Evolutionary conservation across 192 early-diverging fungal species (phyloP).

Genomic region (Glomus cerebriforme): DNA sequence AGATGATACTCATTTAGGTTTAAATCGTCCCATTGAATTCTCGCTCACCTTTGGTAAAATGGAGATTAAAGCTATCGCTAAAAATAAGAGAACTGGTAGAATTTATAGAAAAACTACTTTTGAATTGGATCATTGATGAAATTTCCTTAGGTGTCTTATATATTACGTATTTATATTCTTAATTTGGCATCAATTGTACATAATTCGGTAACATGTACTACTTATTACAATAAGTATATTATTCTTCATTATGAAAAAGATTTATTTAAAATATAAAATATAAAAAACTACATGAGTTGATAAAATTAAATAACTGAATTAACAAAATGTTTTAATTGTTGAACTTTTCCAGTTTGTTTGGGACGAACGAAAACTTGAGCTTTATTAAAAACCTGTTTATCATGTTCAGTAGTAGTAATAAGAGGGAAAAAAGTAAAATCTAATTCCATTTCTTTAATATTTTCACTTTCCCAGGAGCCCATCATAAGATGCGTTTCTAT

Average conservation of each 20-base stretch:
- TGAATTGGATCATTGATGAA: background rate
- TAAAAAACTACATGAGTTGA: too few relatives aligned
- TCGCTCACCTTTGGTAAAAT: constrained; percentile 16
- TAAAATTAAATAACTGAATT: too few relatives aligned
- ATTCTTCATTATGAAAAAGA: too few relatives aligned
- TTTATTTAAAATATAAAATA: too few relatives aligned
- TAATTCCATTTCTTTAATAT: background rate
- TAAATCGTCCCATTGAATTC: constrained; percentile 17
- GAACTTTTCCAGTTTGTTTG: background rate
- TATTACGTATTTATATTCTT: too few relatives aligned
- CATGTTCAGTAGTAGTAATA: background rate
- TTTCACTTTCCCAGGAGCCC: background rate
- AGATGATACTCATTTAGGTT: background rate
- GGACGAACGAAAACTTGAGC: background rate
- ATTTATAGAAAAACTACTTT: background rate
- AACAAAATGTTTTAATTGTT: background rate
- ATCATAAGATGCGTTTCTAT: background rate
- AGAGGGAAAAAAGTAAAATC: background rate
- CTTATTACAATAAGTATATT: too few relatives aligned
- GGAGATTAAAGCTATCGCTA: constrained; percentile 30
- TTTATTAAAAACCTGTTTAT: background rate
- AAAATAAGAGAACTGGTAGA: constrained; percentile 5
- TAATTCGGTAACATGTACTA: too few relatives aligned
- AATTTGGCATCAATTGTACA: too few relatives aligned
- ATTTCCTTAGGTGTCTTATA: too few relatives aligned